phyloP scores from a whole-genome alignment of 2,329 filamentous ascomycete species.

The Verticillium klebahnii region DNA sequence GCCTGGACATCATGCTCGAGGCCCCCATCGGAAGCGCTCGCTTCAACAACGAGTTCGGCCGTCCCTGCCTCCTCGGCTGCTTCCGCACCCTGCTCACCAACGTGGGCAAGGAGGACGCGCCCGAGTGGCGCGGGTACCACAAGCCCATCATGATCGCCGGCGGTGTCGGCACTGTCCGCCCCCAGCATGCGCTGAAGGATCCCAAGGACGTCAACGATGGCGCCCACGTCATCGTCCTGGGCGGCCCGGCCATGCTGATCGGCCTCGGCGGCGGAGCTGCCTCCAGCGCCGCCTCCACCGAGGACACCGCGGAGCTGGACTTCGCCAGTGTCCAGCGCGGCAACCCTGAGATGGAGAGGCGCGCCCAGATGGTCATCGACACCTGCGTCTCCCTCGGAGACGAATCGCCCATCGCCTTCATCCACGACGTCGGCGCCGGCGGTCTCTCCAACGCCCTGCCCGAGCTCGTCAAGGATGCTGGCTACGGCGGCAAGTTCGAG shows the following conservation, averaged over 20 bases:
- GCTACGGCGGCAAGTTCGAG: constrained; percentile 86
- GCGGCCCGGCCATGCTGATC: constrained; percentile 96
- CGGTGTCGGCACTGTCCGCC: constrained; percentile 86
- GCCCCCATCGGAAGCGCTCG: constrained; percentile 91
- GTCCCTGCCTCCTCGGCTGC: constrained; percentile 81
- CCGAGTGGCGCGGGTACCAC: constrained; percentile 84
- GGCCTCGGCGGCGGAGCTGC: constrained; percentile 93
- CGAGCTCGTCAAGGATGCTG: constrained; percentile 85
- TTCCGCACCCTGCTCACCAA: constrained; percentile 84
- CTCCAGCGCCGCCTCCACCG: constrained; percentile 82
- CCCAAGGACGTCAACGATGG: constrained; percentile 74
- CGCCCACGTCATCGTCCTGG: constrained; percentile 88
- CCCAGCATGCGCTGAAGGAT: constrained; percentile 85
- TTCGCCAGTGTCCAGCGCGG: constrained; percentile 97
- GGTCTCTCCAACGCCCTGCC: constrained; percentile 72
- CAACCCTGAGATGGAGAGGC: constrained; percentile 92
- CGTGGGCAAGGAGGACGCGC: constrained; percentile 45
- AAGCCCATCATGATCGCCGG: constrained; percentile 99
- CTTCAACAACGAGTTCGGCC: constrained; percentile 97
- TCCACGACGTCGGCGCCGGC: constrained; percentile 95
- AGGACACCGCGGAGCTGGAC: constrained; percentile 86
- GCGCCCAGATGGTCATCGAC: constrained; percentile 98
- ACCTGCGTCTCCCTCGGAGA: constrained; percentile 80
- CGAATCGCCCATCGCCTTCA: constrained; percentile 89
- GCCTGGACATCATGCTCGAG: constrained; percentile 95